Evolutionary conservation across 129 eudicot genomes (phyloP), one percentile per base, ranked within the genome.

Genomic region (Scalesia atractyloides): DNA sequence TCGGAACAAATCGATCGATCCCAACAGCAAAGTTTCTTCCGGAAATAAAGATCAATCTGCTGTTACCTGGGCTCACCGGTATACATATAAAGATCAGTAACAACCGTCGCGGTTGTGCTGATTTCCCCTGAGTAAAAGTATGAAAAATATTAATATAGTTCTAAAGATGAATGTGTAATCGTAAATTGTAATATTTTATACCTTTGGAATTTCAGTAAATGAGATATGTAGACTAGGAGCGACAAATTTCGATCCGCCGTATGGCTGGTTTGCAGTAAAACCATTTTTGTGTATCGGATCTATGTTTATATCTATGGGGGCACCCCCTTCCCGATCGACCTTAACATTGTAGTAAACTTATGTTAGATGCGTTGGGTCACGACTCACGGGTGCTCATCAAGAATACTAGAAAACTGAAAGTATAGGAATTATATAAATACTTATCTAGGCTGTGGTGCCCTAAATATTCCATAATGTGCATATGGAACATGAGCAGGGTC

Each of bases 401-500:
- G 43, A 44, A 37, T 17, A 34, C 3, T 24, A 62, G 41, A 26
- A 59, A 54, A 7, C 16, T 5, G 10, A 13, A 16, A 49, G 30
- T 10, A 26, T 4, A 34, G 24, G 37, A 44, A 17, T 12, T 7
- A 18, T 70, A 19, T 46, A 46, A 44, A 51, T 62, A 73, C 91
- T 86, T 83, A 83, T 86, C 88, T 81, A 2, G 75, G 73, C 12
- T 50, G 43, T 43, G 71, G 76, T 17, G 58, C 47, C 22, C 77
- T 48, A 81, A 86, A 72, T 67, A 87, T 74, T n/a, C 95, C 91
- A 65, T 91, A 80, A 86, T 91, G 97, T 44, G 97, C 97, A 68
- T 90, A 90, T n/a, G 87, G 91, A 74, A 87, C 89, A 80, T 91
- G 97, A 69, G 97, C 82, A 54, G 97, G 97, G 57, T 91, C 97